These are phyloP conservation scores for Phlebopus sp. DNA, from an alignment of 1,284 basidiomycete genomes.

Conservation along the genomic window DNA sequence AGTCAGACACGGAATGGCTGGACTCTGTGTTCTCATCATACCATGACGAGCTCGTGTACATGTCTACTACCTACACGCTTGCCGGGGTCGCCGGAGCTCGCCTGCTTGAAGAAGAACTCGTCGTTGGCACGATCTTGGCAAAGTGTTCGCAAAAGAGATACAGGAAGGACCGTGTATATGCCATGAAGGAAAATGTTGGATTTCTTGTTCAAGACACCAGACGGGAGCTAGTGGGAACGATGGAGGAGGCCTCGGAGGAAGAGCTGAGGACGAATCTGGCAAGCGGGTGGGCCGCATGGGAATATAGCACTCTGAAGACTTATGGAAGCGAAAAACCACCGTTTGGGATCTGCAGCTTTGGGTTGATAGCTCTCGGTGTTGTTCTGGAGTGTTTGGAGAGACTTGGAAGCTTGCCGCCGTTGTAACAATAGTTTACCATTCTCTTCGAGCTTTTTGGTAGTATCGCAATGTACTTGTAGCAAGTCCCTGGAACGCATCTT, in stretches of 20 bases:
- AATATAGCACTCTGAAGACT: slow-evolving; percentile 42
- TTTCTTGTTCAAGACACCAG: slow-evolving; percentile 54
- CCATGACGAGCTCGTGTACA: slow-evolving; percentile 62
- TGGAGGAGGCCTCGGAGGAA: slow-evolving; percentile 21
- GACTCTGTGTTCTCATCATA: slow-evolving; percentile 49
- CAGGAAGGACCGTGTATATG: slow-evolving; percentile 56
- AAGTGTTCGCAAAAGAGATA: slow-evolving; percentile 59
- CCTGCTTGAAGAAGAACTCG: slow-evolving; percentile 69
- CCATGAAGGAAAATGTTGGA: slow-evolving; percentile 59
- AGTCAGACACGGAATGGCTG: slow-evolving; percentile 35
- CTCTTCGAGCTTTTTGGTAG: no score
- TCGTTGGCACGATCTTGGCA: slow-evolving; percentile 69
- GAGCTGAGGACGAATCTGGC: slow-evolving; percentile 45
- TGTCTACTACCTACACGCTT: slow-evolving; percentile 66
- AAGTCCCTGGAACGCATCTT: no score
- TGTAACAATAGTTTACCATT: slow-evolving; percentile 4
- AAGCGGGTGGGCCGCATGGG: slow-evolving; percentile 64
- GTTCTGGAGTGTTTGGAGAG: slow-evolving; percentile 59
- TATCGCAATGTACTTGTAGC: no score
- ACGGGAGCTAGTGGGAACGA: slow-evolving; percentile 39
- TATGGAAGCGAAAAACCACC: not conserved
- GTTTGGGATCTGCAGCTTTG: slow-evolving; percentile 68
- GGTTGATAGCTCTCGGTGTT: slow-evolving; percentile 56
- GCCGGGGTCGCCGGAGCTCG: slow-evolving; percentile 53
- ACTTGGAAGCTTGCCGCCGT: slow-evolving; percentile 32